phyloP scores from a whole-genome alignment of 2,329 filamentous ascomycete genomes.

The Pseudocercospora fuligena region DNA sequence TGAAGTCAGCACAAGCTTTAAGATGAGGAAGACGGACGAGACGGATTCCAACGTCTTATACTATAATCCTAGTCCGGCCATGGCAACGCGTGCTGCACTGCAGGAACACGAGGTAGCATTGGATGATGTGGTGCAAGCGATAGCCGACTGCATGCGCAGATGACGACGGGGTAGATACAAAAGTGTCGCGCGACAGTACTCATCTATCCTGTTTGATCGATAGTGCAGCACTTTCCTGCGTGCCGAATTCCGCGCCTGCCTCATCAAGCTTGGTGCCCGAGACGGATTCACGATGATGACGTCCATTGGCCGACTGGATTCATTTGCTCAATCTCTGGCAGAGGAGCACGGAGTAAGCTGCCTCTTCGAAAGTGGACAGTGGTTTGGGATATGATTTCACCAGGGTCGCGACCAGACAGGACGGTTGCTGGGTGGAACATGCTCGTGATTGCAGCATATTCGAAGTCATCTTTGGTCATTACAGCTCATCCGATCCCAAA shows the following conservation, averaged over 20 bases:
- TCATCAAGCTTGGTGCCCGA: not conserved
- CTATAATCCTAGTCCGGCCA: too few relatives aligned
- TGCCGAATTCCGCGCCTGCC: not conserved
- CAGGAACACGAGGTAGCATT: conserved; percentile 9
- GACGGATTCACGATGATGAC: not conserved
- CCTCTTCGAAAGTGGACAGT: too few relatives aligned
- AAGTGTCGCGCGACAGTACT: too few relatives aligned
- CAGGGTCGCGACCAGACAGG: too few relatives aligned
- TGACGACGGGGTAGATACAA: not conserved
- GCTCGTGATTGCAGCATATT: too few relatives aligned
- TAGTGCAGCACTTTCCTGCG: not conserved
- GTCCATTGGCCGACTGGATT: not conserved
- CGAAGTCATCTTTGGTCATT: too few relatives aligned
- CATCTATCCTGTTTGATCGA: not conserved
- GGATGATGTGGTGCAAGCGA: not conserved
- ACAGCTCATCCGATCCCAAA: not conserved
- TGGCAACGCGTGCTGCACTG: not conserved
- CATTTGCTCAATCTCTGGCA: not conserved
- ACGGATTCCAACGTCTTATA: too few relatives aligned
- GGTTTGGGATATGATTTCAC: not conserved
- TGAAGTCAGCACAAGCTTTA: not conserved
- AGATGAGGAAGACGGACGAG: not conserved
- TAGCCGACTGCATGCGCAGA: not conserved
- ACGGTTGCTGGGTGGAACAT: too few relatives aligned
- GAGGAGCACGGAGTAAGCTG: not conserved